Evolutionary conservation across 768 basidiomycete genomes (phyloP), one percentile per base, ranked within the genome.

Genomic region (Boletus sp.): DNA sequence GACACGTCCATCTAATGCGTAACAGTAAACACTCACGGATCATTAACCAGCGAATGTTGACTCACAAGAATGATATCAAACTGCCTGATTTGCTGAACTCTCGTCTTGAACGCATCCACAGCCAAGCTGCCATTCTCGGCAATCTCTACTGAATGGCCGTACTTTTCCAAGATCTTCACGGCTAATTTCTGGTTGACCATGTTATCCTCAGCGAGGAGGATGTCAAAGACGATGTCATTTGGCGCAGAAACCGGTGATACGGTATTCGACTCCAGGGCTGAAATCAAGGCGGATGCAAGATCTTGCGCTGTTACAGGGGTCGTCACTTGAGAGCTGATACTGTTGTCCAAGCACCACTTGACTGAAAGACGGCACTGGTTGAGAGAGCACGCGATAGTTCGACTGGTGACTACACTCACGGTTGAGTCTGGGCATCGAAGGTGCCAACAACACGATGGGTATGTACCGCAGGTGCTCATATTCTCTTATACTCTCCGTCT

Each of bases 101-200:
- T 78, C 56, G 83, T 81, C 75, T 92, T 94, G 78, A 93, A 94
- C 40, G 89, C 89, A 68, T 98, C 94, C 35, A 98, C 85, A 0
- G 96, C 96, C 55, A 97, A 77, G 61, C 88, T 89, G 8, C 96
- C 96, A 68, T 99, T 98, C 79, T 98, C 96, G 17, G 95, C 97
- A 55, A 98, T 94, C 77, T 97, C 93, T 28, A 97, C 94, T 9
- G 85, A 82, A 68, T 98, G 97, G 0, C 97, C 95, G 54, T 94
- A 94, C 68, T 92, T 94, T 75, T 98, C 96, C 14, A 99, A 77
- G 58, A 98, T 92, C 79, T 96, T 97, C 59, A 97, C 89, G 0
- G 97, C 97, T 9, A 98, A 77, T 72, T 96, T 96, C 78, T 95
- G 93, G 72, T 95, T 94, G 52, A 96, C 94, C 63, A 94, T 75